Conservation (phyloP, 129 eudicot species). For the Tagetes erecta region DNA sequence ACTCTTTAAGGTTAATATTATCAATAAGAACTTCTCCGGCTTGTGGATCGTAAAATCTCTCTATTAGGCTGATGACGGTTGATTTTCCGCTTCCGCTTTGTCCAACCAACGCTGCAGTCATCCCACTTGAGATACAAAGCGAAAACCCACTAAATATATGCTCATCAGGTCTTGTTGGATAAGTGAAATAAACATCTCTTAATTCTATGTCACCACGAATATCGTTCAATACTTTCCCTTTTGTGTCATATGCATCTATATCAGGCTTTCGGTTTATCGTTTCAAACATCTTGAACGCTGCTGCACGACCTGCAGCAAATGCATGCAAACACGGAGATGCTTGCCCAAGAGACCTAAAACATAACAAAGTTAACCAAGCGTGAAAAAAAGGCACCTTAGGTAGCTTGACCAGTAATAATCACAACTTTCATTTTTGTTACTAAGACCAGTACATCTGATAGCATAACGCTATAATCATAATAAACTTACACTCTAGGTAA, state of each 20-base stretch:
- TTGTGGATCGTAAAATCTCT: slow-evolving; percentile 77
- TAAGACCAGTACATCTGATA: too few relatives aligned
- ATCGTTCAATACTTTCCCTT: slow-evolving; percentile 46
- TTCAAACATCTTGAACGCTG: slow-evolving; percentile 70
- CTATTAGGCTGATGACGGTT: slow-evolving; percentile 60
- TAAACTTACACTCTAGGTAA: too few relatives aligned
- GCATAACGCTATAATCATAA: too few relatives aligned
- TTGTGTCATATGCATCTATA: slow-evolving; percentile 60
- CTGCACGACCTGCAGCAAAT: slow-evolving; percentile 71
- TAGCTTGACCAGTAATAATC: too few relatives aligned
- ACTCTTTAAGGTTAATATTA: slow-evolving; percentile 59
- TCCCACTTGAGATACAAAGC: slow-evolving; percentile 53
- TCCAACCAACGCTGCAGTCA: slow-evolving; percentile 78
- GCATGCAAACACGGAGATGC: slow-evolving; percentile 69
- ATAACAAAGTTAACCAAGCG: too few relatives aligned
- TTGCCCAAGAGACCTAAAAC: slow-evolving; percentile 62
- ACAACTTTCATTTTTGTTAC: too few relatives aligned
- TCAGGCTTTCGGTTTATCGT: slow-evolving; percentile 50
- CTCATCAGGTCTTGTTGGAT: slow-evolving; percentile 72
- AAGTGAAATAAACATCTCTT: slow-evolving; percentile 52
- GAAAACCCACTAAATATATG: slow-evolving; percentile 57
- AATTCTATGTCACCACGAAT: slow-evolving; percentile 61
- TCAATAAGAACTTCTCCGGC: slow-evolving; percentile 68
- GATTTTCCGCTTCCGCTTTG: slow-evolving; percentile 86
- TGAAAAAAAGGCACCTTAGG: too few relatives aligned